These are phyloP conservation scores for Cyclotella choctawhatcheeana DNA, from an alignment of 108 stramenopile species.

Conservation along the genomic window DNA sequence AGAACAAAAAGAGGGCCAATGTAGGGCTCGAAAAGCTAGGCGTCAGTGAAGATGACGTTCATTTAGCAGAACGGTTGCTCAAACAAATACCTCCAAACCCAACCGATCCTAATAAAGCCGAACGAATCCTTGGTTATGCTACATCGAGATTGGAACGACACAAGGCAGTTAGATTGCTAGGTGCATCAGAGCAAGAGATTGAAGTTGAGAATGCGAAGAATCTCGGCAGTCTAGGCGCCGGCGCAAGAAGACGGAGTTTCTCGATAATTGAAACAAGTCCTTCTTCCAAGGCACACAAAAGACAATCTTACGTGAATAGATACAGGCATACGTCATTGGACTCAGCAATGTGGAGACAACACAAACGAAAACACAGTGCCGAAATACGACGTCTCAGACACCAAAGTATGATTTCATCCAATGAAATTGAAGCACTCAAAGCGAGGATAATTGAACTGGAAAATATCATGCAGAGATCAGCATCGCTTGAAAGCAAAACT, in stretches of 20 bases:
- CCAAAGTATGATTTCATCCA: conserved; percentile 4
- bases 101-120: conserved; percentile 20
- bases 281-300: neutral
- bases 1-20: conserved; percentile 13
- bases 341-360: neutral
- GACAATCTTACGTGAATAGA: neutral
- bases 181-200: conserved; percentile 41
- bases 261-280: neutral
- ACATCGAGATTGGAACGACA: conserved; percentile 20
- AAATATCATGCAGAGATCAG: neutral
- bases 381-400: conserved; percentile 5
- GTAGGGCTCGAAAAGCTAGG: conserved; percentile 49
- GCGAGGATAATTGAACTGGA: conserved; percentile 22
- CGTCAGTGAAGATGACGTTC: conserved; percentile 45
- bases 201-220: conserved; percentile 45
- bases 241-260: neutral
- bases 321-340: neutral
- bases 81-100: conserved; percentile 36
- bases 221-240: conserved; percentile 34
- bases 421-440: conserved; percentile 26
- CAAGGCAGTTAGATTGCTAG: conserved; percentile 42
- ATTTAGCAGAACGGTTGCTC: conserved; percentile 34
- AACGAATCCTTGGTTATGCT: conserved; percentile 42
- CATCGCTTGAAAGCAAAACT: neutral
- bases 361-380: neutral